Conservation (phyloP, 192 early-diverging fungal species). For the Phycomyces blakesleeanus region DNA sequence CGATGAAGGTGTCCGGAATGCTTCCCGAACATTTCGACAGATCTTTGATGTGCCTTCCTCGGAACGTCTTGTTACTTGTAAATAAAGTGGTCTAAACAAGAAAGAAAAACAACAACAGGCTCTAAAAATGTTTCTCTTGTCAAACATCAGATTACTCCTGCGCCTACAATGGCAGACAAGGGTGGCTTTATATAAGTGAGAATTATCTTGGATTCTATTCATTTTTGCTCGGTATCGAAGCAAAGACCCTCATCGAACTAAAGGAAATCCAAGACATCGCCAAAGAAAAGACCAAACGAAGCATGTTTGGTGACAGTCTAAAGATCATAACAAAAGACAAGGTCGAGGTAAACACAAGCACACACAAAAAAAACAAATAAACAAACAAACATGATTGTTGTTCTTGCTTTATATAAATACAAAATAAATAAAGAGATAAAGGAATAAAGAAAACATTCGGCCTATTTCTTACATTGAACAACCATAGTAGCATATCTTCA, state of each 20-base stretch:
- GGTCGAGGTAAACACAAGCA: constrained; percentile 53
- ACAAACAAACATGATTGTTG: no score
- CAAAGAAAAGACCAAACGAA: constrained; percentile 85
- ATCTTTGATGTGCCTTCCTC: constrained; percentile 76
- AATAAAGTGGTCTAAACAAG: constrained; percentile 35
- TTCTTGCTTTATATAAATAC: no score
- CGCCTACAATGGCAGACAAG: constrained; percentile 80
- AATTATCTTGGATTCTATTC: constrained; percentile 94
- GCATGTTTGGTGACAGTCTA: constrained; percentile 87
- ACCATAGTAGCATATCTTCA: constrained; percentile 70
- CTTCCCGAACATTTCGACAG: constrained; percentile 84
- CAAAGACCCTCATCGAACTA: constrained; percentile 84
- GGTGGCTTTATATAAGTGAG: constrained; percentile 95
- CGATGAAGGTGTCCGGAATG: constrained; percentile 86
- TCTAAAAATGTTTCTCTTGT: no score
- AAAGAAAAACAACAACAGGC: no score
- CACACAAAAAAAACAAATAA: not conserved
- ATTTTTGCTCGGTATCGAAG: constrained; percentile 89
- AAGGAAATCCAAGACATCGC: constrained; percentile 86
- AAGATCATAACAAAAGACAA: constrained; percentile 78
- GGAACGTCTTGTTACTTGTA: constrained; percentile 91
- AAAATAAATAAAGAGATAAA: no score
- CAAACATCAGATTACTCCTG: constrained; percentile 79
- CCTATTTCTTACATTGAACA: constrained; percentile 4
- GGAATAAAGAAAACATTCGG: not conserved